These are phyloP conservation scores for Malassezia nana DNA, from an alignment of 1,284 basidiomycete species.

Conservation along the genomic window DNA sequence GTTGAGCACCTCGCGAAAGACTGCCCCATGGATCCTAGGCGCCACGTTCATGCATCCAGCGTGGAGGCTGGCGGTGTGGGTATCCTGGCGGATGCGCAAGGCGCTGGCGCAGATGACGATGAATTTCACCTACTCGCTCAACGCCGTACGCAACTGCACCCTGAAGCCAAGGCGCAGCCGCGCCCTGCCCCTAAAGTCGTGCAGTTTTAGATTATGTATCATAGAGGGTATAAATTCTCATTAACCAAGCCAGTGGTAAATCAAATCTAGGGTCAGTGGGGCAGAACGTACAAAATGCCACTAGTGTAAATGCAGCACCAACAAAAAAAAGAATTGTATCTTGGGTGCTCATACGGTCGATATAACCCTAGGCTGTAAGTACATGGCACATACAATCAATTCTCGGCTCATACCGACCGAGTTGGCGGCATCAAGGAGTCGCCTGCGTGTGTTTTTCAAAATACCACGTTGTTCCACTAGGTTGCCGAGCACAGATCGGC, in stretches of 20 bases:
- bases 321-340: constrained; percentile 44
- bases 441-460: constrained; percentile 39
- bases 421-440: constrained; percentile 40
- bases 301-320: constrained; percentile 40
- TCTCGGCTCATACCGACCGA: constrained; percentile 43
- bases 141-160: not conserved
- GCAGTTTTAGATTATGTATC: constrained; percentile 8
- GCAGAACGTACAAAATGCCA: constrained; percentile 32
- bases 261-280: constrained; percentile 6
- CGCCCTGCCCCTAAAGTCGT: constrained; percentile 1
- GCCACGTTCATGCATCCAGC: constrained; percentile 1
- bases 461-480: constrained; percentile 45
- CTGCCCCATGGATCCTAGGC: constrained; percentile 57
- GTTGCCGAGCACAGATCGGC: constrained; percentile 43
- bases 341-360: constrained; percentile 44
- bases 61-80: constrained; percentile 25
- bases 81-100: constrained; percentile 41
- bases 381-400: constrained; percentile 25
- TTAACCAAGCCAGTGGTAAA: constrained; percentile 16
- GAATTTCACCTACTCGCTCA: constrained; percentile 13
- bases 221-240: constrained; percentile 11
- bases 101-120: constrained; percentile 15
- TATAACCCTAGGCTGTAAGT: constrained; percentile 24
- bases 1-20: constrained; percentile 76
- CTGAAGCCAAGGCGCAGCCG: not conserved